phyloP scores from a whole-genome alignment of 2,329 filamentous ascomycete species.

The Coniella vitis region DNA sequence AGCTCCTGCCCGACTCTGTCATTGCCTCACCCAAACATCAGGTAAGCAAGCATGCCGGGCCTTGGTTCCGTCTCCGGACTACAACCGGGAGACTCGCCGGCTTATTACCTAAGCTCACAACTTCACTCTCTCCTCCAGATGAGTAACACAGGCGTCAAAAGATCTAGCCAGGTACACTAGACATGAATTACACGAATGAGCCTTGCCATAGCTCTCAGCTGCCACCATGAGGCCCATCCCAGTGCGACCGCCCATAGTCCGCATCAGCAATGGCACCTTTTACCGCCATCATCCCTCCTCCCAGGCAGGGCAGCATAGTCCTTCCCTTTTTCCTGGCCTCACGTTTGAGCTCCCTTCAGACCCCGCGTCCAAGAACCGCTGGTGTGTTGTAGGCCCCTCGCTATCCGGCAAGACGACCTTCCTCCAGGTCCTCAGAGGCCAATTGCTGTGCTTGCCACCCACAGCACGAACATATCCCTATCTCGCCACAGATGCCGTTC shows the following conservation, averaged over 20 bases:
- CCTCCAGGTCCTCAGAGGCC: conserved; percentile 69
- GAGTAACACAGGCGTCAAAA: neutral
- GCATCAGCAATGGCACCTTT: conserved; percentile 74
- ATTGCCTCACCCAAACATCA: neutral
- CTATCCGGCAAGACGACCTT: conserved; percentile 76
- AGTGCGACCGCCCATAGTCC: conserved; percentile 53
- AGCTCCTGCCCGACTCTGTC: neutral
- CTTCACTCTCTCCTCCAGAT: neutral
- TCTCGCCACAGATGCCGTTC: conserved; percentile 57
- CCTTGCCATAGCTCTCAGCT: neutral
- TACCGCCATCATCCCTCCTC: conserved; percentile 66
- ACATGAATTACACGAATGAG: conserved; percentile 6
- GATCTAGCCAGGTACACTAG: neutral
- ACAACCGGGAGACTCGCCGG: neutral
- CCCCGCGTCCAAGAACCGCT: conserved; percentile 51
- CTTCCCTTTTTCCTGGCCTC: conserved; percentile 65
- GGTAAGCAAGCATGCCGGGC: neutral
- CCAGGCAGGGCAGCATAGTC: conserved; percentile 48
- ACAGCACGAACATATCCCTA: conserved; percentile 72
- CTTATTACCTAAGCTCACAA: neutral
- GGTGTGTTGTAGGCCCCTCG: conserved; percentile 79
- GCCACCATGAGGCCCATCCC: conserved; percentile 32
- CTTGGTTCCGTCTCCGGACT: neutral
- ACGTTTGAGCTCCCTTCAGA: conserved; percentile 62
- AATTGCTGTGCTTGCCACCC: conserved; percentile 69